Evolutionary conservation across 1,284 basidiomycete genomes (phyloP), one percentile per base, ranked within the genome.

Genomic region (Kalmanozyma brasiliensis): DNA sequence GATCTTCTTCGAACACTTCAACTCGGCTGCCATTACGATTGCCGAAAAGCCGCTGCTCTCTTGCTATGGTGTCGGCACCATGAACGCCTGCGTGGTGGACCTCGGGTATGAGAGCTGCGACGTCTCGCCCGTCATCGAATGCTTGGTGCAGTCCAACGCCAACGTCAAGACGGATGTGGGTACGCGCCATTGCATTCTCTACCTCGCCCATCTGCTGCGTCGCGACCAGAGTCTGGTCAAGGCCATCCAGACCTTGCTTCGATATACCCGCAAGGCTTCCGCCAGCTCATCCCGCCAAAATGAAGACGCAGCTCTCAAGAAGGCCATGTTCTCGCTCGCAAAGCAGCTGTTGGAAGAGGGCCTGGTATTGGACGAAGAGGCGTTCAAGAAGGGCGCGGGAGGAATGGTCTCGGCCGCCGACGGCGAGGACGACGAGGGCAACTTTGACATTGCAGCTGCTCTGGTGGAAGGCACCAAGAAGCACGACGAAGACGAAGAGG

Each of bases 1-100:
- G 79, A 86, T 94, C 55, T 93, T 96, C 81, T 98, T 98, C 79
- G 94, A 98, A 81, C 88, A 89, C n/a, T 92, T 97, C 86, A 96
- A 97, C 80, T 89, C 90, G 38, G 91, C 95, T 4, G 91, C 89
- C 24, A 88, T 97, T 68, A 88, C 88, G 38, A 85, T 96, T 69
- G 85, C 95, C 37, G 91, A 95, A 64, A 88, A 92, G 2, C 90
- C 94, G 6, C 87, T 95, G 77, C 88, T 91, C 4, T 90, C 92
- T 62, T 85, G 93, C 52, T 96, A 90, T 83, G 89, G 92, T 19
- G 88, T 89, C n/a, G 90, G 90, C 70, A 86, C 86, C 32, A 86
- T 92, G 61, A 89, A 85, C 49, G 94, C 92, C 30, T 84, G 95
- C 46, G 88, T 94, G 26, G 86, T 98, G 48, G 94, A 97, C 82